These are phyloP conservation scores for Solanum hybrid DNA, from an alignment of 305 asterid species.

Conservation along the genomic window DNA sequence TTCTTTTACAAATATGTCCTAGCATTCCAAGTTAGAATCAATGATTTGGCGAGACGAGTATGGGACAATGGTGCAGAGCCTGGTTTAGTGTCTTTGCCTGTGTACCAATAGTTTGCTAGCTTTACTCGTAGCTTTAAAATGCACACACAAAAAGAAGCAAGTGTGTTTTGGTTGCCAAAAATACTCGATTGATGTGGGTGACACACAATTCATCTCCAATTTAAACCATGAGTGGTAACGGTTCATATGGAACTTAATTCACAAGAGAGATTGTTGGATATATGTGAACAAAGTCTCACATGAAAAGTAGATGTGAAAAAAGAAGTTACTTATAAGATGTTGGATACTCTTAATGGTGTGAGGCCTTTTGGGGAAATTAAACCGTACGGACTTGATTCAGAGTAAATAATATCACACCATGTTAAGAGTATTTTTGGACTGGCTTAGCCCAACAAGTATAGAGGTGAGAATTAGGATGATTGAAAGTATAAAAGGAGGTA, in stretches of 20 bases:
- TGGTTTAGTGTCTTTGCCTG: not conserved
- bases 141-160: not conserved
- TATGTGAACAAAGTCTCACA: not conserved
- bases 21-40: not conserved
- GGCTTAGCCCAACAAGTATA: not conserved
- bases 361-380: not conserved
- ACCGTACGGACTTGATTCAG: accelerated
- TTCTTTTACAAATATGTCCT: not conserved
- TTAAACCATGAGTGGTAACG: not conserved
- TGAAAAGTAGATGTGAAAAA: not conserved
- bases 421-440: not conserved
- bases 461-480: not conserved
- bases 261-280: not conserved
- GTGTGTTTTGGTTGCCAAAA: not conserved
- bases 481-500: not conserved
- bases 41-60: not conserved
- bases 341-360: not conserved
- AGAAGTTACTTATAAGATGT: not conserved
- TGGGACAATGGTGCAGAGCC: accelerated
- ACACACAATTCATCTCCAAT: not conserved
- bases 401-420: not conserved
- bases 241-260: not conserved
- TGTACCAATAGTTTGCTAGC: accelerated
- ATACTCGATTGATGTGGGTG: not conserved
- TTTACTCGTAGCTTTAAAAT: not conserved